Evolutionary conservation across 2,329 filamentous ascomycete genomes (phyloP), one percentile per base, ranked within the genome.

Genomic region (Aspergillus awamori): DNA sequence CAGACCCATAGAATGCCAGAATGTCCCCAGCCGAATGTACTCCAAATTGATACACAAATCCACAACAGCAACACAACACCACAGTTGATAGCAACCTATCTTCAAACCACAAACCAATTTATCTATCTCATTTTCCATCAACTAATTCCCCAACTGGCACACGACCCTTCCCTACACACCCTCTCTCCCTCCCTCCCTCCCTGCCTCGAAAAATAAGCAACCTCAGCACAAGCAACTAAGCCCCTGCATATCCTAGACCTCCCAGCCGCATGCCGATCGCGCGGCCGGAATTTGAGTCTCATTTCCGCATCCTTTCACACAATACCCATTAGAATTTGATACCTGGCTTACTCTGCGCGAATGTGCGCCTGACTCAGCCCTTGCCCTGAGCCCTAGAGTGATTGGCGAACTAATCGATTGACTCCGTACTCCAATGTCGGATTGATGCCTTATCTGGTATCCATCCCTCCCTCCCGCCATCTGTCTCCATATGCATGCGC

Each of bases 261-360:
- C 49, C 63, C 59, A 59, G 59, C 59, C 62, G 57, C 62, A 61
- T 55, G 64, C 64, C 62, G 62, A 66, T 64, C 64, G 48, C 57
- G 61, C 62, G 52, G 38, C 60, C 55, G 39, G 57, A 58, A 53
- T 56, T 47, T 22, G 26, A 45, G 53, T 51, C 26, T 51, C 47
- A 30, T 51, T 17, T 51, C 24, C 45, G 45, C 39, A 20, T 49
- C 22, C 45, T 49, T 49, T 26, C 26, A 10, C 45, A 49, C 22
- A 11, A 26, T n/a, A 15, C 7, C 26, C 20, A 13, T 49, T 24
- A 24, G 3, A 20, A 8, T 24, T 49, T 24, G n/a, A 24, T 28
- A 24, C 39, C n/a, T 43, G 20, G 20, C 20, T 20, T 20, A 20
- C 20, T 20, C 20, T 20, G 17, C 17, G 17, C 17, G 20, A 58